Base-by-base conservation (phyloP, 2,329 filamentous ascomycete genomes). In the Setomelanomma holmii region DNA sequence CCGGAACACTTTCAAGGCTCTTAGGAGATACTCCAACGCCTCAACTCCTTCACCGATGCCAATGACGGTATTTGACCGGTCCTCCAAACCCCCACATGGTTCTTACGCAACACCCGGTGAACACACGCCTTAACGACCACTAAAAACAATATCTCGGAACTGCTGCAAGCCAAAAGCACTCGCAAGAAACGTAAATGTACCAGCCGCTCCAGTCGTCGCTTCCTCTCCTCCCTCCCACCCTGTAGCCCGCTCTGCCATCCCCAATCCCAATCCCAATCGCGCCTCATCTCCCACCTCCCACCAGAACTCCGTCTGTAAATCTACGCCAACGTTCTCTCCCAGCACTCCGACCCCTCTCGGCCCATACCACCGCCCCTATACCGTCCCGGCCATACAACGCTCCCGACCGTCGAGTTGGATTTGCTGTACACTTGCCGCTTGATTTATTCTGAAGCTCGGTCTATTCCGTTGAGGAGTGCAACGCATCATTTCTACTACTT, bases 351-450 rank as follows among this genome's bases (percentile, higher is more conserved):
- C 23, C 40, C 22, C 5, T 24, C 36, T 8, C 49, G 47, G 0
- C 52, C 58, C 12, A 34, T 60, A 5, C 47, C 56, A 17, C 56
- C 56, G 3, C 53, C 56, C 23, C 45, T 55, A 3, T 58, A 56
- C 41, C 64, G 64, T 1, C 64, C 63, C 0, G 55, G 58, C 3
- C 74, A 76, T 53, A 66, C 69, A 2, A 55, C 69, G 44, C 64
- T 64, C 43, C 52, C 72, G n/a, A 44, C 33, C 1, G 54, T 60
- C 17, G 47, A 71, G 39, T 74, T 63, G 4, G 22, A 59, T 4
- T 63, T 79, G 14, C 68, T 78, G 0, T 65, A 56, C 17, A 77
- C 76, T 5, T 78, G 76, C 41, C 71, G 75, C 5, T 60, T 69
- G 2, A 56, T 76, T 21, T 78, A 78, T 55, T 60, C 54, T 17